Evolutionary conservation across 352 stramenopile species (phyloP), one percentile per base, ranked within the genome.

Genomic region (Pseudoperonospora humuli): DNA sequence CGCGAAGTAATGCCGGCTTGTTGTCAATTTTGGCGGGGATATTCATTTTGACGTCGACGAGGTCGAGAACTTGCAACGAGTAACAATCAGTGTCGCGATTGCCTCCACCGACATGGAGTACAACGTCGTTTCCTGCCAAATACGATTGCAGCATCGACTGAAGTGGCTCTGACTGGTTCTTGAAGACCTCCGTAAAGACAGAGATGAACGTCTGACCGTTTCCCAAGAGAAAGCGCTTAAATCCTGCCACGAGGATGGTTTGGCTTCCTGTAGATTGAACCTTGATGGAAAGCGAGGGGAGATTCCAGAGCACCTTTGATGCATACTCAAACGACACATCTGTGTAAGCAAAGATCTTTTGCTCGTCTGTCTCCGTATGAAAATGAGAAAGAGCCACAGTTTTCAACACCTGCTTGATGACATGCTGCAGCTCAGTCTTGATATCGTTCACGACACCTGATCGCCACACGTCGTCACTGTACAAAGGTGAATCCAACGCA

Each of bases 321-420:
- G 33, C 37, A 49, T 86, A 89, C 24, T 72, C 50, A 33, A 92
- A 88, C 23, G 71, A 73, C 13, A 90, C 75, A 43, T 90, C 78
- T 2, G 80, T 87, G 35, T 81, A 93, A 9, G 79, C 75, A 42
- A 89, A 89, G 7, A 93, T 67, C 45, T 81, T 68, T 15, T 63
- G 31, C 7, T 59, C 34, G 34, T 85, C 67, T 38, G 58, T 64
- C 18, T 88, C 62, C 3, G 79, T 73, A 27, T 81, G 73, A 39
- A 88, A 70, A 45, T 86, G 62, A 1, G 76, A 85, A 9, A 92
- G 61, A 27, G 57, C 75, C 45, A 92, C 82, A 1, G 76, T 87
- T 43, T 82, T 78, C 18, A 92, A 41, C 21, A 92, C 73, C 39
- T 83, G 64, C 9, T 38, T 58, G 15, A 89, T 57, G 15, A 89